Evolutionary conservation across 352 stramenopile species (phyloP).

Genomic region (Phytophthora kernoviae): DNA sequence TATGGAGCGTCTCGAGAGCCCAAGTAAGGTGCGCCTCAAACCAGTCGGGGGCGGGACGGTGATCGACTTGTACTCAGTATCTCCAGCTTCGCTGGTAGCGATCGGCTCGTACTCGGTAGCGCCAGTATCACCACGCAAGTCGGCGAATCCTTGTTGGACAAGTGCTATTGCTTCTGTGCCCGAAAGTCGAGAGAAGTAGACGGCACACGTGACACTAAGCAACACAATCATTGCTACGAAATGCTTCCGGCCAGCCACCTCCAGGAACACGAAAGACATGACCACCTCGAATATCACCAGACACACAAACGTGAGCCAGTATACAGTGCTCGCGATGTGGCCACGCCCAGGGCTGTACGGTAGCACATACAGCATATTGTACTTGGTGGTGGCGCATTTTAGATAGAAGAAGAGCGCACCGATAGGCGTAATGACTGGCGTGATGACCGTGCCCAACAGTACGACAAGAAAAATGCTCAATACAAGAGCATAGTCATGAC

Average conservation of each 20-base stretch:
- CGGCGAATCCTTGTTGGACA: constrained; percentile 39
- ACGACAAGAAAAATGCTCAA: constrained; percentile 80
- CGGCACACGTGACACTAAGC: constrained; percentile 41
- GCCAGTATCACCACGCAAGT: constrained; percentile 25
- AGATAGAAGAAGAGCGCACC: constrained; percentile 84
- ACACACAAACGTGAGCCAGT: constrained; percentile 67
- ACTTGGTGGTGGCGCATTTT: constrained; percentile 76
- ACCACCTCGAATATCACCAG: constrained; percentile 76
- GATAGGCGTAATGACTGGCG: constrained; percentile 78
- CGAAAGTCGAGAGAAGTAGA: constrained; percentile 63
- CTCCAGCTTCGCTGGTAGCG: neutral
- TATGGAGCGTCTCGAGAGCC: constrained; percentile 32
- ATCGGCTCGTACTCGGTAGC: constrained; percentile 21
- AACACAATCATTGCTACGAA: constrained; percentile 69
- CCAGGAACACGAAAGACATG: constrained; percentile 76
- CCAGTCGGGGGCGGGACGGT: no score
- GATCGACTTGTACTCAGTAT: no score
- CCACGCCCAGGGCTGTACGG: constrained; percentile 70
- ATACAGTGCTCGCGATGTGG: constrained; percentile 65
- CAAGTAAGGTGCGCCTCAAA: no score
- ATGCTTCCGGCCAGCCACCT: constrained; percentile 56
- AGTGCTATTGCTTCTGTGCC: constrained; percentile 38
- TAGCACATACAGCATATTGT: constrained; percentile 84
- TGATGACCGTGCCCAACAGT: constrained; percentile 78
- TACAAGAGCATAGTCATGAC: constrained; percentile 82